A percentile compares a stretch with the other conserved stretches of the same genome.
Evolutionary conservation across 495 filamentous ascomycete species (phyloP).

Genomic region (Entonaema liquescens): DNA sequence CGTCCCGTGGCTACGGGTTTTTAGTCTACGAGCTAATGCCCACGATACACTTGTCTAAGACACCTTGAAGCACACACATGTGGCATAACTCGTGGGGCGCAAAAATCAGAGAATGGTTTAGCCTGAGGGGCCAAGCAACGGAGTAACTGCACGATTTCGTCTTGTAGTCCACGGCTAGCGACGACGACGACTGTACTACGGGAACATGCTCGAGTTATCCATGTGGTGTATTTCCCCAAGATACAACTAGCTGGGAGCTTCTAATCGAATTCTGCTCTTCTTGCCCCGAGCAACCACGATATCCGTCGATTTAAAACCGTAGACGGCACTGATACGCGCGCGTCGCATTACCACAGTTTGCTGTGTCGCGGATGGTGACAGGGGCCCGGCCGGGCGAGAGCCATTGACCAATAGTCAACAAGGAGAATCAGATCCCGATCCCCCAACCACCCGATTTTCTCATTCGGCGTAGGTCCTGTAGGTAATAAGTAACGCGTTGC

Average conservation of each 20-base stretch:
- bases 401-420: slow-evolving; percentile 39
- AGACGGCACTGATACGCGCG: slow-evolving; percentile 15
- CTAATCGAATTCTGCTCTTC: neutral
- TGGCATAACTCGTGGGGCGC: slow-evolving; percentile 34
- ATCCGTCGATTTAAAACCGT: slow-evolving; percentile 14
- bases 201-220: slow-evolving; percentile 27
- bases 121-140: slow-evolving; percentile 21
- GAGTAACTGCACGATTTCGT: slow-evolving; percentile 28
- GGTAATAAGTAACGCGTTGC: slow-evolving; percentile 27
- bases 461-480: slow-evolving; percentile 20
- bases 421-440: slow-evolving; percentile 35
- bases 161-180: slow-evolving; percentile 27
- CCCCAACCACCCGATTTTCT: slow-evolving; percentile 43
- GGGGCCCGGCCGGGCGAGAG: slow-evolving; percentile 28
- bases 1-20: slow-evolving; percentile 34
- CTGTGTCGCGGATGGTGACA: slow-evolving; percentile 39
- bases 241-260: neutral
- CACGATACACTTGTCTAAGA: slow-evolving; percentile 42
- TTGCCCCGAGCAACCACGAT: neutral
- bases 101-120: slow-evolving; percentile 31
- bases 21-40: slow-evolving; percentile 35
- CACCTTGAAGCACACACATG: slow-evolving; percentile 29
- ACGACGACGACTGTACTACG: slow-evolving; percentile 32
- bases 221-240: slow-evolving; percentile 40
- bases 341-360: slow-evolving; percentile 40